Evolutionary conservation across 129 eudicot genomes (phyloP).

Genomic region (Apium graveolens): DNA sequence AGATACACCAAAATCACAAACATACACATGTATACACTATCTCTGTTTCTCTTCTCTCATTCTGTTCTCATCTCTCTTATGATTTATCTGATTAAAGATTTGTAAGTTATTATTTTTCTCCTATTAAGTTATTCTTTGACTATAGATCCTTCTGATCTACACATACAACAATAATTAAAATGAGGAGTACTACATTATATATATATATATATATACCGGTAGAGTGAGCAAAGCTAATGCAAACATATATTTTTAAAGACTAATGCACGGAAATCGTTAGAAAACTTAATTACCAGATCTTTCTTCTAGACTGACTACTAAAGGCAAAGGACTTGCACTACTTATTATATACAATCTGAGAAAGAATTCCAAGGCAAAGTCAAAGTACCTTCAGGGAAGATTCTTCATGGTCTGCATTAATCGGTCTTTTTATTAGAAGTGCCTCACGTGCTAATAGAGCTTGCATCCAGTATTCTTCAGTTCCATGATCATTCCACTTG

Average conservation of each 20-base stretch:
- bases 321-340: not conserved
- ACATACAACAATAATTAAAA: not conserved
- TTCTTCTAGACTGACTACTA: not conserved
- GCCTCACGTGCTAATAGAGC: conserved; percentile 52
- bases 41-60: too few species aligned
- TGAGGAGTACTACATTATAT: not conserved
- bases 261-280: not conserved
- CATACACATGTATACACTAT: too few species aligned
- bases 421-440: conserved; percentile 30
- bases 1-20: too few species aligned
- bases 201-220: not conserved
- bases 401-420: conserved; percentile 23
- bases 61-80: too few species aligned
- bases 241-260: not conserved
- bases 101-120: too few species aligned
- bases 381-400: conserved; percentile 39
- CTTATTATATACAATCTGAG: not conserved
- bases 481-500: conserved; percentile 49
- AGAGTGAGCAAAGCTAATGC: not conserved
- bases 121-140: not conserved
- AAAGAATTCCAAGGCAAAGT: not conserved
- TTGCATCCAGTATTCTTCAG: conserved; percentile 35
- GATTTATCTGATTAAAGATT: too few species aligned
- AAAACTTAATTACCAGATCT: not conserved
- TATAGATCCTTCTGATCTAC: not conserved